Base-by-base conservation (phyloP, 2,329 filamentous ascomycete genomes). In the Aspergillus sergii region DNA sequence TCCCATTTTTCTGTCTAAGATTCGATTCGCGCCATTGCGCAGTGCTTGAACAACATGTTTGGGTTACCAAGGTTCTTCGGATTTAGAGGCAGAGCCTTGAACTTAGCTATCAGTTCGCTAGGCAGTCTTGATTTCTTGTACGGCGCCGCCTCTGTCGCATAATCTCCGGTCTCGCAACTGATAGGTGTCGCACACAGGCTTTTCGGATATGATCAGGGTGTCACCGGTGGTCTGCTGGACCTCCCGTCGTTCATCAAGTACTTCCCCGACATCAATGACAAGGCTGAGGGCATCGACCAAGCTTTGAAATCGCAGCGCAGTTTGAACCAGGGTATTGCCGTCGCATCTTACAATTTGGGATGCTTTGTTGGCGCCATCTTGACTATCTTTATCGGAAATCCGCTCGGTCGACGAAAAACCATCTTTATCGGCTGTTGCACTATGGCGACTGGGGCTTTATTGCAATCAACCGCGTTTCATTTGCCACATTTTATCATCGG, bases 401-500 rank as follows among this genome's bases (percentile, higher is more conserved):
- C 76, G 12, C 80, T 85, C 16, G 85, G 85, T 26, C 81, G 85
- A 36, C 79, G 80, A 51, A 79, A 77, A 65, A 82, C 82, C 8
- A 84, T 85, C 63, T 83, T 84, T 67, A 57, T 79, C 12, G 82
- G 81, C 3, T 83, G 78, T 3, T 65, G 77, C 11, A 81, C 84
- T 64, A 84, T 85, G 76, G 75, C 83, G 4, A 71, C 85, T 46
- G 84, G 83, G n/a, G 81, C 81, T 51, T 75, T 78, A 23, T 73
- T 86, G 34, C 82, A 85, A 67, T 75, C 76, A 19, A 79, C 81
- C 19, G 76, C 83, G 4, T 85, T 80, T 69, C 59, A 68, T 3
- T 76, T 85, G 6, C 71, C 79, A 1, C 83, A 85, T 64, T 75
- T 86, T 53, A 83, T 86, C 58, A 76, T 84, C 36, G 83, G 82